Evolutionary conservation across 768 basidiomycete genomes (phyloP).

Genomic region (Pleurotus tuber-regium): DNA sequence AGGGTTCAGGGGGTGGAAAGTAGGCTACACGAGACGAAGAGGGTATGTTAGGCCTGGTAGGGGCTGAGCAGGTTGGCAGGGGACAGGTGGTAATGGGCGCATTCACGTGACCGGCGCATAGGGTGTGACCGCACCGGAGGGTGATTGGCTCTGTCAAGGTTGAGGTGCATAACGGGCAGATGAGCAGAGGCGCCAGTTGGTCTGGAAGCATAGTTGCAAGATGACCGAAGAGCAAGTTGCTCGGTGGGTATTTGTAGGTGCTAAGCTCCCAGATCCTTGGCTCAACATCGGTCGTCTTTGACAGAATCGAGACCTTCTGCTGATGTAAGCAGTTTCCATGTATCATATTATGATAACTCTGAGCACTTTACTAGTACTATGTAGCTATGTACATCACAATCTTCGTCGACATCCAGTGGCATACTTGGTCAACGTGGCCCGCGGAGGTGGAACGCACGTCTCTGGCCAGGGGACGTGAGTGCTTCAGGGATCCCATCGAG

Average conservation of each 20-base stretch:
- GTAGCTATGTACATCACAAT: too few species aligned
- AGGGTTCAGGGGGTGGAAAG: conserved; percentile 28
- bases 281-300: conserved; percentile 9
- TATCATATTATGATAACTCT: too few species aligned
- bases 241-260: conserved; percentile 2
- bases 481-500: neutral
- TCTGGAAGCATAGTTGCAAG: conserved; percentile 11
- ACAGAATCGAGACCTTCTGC: conserved; percentile 8
- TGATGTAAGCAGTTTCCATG: too few species aligned
- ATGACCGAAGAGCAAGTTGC: neutral
- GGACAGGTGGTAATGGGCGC: conserved; percentile 23
- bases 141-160: conserved; percentile 60
- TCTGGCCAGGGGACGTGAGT: too few species aligned
- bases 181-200: conserved; percentile 33
- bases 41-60: conserved; percentile 37
- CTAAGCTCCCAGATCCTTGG: conserved; percentile 9
- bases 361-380: too few species aligned
- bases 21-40: conserved; percentile 32
- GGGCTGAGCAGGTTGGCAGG: conserved; percentile 27
- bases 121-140: conserved; percentile 80
- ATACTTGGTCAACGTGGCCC: neutral
- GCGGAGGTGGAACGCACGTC: neutral
- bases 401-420: neutral
- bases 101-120: conserved; percentile 58
- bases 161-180: conserved; percentile 62